These are phyloP conservation scores for Bothriochloa decipiens DNA, from an alignment of 176 grass and related monocot species.

Conservation along the genomic window DNA sequence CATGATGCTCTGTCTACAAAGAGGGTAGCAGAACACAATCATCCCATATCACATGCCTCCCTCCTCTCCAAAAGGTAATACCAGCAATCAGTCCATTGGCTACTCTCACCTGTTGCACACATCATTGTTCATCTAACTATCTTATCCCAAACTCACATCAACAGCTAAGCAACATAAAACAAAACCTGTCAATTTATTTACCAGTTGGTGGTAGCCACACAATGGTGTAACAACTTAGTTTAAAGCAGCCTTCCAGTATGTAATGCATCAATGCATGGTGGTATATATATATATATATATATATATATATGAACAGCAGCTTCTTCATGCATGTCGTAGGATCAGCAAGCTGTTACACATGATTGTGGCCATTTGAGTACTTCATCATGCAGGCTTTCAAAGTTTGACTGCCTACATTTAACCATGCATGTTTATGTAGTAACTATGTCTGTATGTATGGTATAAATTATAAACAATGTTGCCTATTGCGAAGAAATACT, in stretches of 20 bases:
- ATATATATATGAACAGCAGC: not conserved
- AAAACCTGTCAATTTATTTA: constrained; percentile 40
- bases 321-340: constrained; percentile 32
- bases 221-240: constrained; percentile 20
- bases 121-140: constrained; percentile 40
- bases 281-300: not conserved
- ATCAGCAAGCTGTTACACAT: constrained; percentile 34
- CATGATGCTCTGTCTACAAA: constrained; percentile 59
- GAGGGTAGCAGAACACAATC: constrained; percentile 52
- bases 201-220: constrained; percentile 26
- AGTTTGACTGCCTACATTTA: constrained; percentile 31
- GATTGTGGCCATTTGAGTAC: constrained; percentile 37
- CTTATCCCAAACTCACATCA: constrained; percentile 26
- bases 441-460: too few relatives aligned
- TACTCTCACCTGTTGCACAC: constrained; percentile 31
- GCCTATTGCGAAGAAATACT: not conserved
- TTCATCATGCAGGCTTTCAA: constrained; percentile 35
- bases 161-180: constrained; percentile 45
- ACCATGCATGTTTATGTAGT: not conserved
- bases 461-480: not conserved
- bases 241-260: constrained; percentile 10
- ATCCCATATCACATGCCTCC: constrained; percentile 54
- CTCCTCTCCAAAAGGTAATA: constrained; percentile 42
- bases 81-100: constrained; percentile 22
- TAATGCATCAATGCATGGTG: not conserved